Evolutionary conservation across 2,329 filamentous ascomycete species (phyloP).

Genomic region (Periglandula ipomoeae): DNA sequence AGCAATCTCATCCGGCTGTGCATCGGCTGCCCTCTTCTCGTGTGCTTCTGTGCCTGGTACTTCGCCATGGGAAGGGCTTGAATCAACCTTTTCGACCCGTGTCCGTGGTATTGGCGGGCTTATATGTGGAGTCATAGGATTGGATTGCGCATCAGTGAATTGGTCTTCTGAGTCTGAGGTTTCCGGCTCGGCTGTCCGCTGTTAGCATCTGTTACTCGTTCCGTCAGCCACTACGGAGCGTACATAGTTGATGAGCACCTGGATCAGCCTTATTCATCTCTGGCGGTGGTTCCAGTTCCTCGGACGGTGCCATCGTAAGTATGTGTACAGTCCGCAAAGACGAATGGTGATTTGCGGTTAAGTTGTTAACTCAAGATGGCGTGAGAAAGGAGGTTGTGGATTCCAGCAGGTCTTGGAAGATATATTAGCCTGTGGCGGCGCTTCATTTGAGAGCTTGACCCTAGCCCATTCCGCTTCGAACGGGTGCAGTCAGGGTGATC

Average conservation of each 20-base stretch:
- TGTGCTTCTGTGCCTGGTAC: conserved; percentile 53
- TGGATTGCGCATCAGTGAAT: conserved; percentile 58
- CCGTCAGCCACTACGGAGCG: conserved; percentile 5
- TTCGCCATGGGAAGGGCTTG: conserved; percentile 44
- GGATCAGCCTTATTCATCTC: conserved; percentile 36
- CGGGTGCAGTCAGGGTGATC: background rate
- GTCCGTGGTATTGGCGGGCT: conserved; percentile 49
- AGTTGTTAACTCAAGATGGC: background rate
- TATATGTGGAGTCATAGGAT: conserved; percentile 30
- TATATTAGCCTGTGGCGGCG: background rate
- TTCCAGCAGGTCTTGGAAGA: background rate
- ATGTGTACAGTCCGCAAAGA: background rate
- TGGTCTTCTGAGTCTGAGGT: conserved; percentile 60
- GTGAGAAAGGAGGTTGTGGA: background rate
- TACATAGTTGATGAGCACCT: conserved; percentile 52
- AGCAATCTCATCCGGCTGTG: conserved; percentile 51
- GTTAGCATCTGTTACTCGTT: conserved; percentile 15
- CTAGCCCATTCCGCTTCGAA: background rate
- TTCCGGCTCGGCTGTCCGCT: conserved; percentile 25
- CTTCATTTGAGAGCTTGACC: background rate
- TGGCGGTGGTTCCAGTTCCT: conserved; percentile 23
- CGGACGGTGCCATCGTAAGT: conserved; percentile 20
- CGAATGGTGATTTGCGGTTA: background rate
- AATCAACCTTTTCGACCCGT: conserved; percentile 48
- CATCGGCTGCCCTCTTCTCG: conserved; percentile 45